These are phyloP conservation scores for Penicillium sp. DNA, from an alignment of 2,329 filamentous ascomycete species.

Conservation along the genomic window DNA sequence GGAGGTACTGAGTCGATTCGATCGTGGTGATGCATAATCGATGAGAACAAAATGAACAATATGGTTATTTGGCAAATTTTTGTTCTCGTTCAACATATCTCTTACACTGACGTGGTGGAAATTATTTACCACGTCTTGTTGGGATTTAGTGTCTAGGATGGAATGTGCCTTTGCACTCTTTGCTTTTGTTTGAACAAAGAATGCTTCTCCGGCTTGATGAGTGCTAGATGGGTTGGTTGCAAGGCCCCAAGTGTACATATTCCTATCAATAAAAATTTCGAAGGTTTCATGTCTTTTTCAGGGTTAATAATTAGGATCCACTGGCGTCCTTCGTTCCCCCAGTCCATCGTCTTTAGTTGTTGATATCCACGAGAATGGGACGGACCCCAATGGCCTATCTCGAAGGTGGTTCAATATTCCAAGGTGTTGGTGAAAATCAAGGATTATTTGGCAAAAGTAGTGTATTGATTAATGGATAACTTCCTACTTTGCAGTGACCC, in stretches of 20 bases:
- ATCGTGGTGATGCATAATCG: slow-evolving; percentile 46
- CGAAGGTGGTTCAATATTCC: no score
- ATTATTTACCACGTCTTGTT: not conserved
- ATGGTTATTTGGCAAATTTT: no score
- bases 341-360: no score
- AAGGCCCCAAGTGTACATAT: not conserved
- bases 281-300: not conserved
- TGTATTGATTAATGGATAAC: not conserved
- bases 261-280: not conserved
- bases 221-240: not conserved
- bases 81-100: no score
- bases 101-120: no score
- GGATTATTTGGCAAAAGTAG: not conserved
- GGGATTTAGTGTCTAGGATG: no score
- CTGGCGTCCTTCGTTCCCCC: no score
- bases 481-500: not conserved
- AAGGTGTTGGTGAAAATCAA: not conserved
- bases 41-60: not conserved
- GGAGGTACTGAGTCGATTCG: slow-evolving; percentile 87
- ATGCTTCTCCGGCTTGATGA: not conserved
- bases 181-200: not conserved
- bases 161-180: slow-evolving; percentile 3
- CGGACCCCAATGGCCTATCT: no score
- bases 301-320: no score
- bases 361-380: no score